phyloP scores from a whole-genome alignment of 2,329 filamentous ascomycete genomes.

The Fusarium hostae region DNA sequence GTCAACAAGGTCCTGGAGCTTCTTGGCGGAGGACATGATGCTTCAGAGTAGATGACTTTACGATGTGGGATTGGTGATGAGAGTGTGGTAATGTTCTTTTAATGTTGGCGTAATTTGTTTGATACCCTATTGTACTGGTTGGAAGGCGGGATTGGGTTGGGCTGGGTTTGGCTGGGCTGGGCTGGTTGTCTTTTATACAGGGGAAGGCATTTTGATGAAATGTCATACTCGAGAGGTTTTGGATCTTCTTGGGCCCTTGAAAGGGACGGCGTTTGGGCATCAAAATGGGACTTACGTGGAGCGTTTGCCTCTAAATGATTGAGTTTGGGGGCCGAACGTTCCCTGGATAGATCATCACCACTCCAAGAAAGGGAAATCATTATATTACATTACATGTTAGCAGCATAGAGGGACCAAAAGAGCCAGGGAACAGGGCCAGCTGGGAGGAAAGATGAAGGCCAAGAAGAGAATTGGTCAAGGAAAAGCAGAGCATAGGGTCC shows the following conservation, averaged over 20 bases:
- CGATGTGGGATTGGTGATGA: constrained; percentile 9
- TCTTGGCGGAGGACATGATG: constrained; percentile 69
- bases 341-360: constrained; percentile 61
- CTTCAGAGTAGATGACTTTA: constrained; percentile 38
- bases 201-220: constrained; percentile 33
- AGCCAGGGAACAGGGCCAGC: constrained; percentile 30
- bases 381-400: constrained; percentile 36
- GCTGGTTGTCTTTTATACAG: constrained; percentile 32
- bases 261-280: constrained; percentile 46
- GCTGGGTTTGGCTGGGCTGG: neutral
- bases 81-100: constrained; percentile 40
- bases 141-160: constrained; percentile 14
- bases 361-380: constrained; percentile 52
- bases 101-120: constrained; percentile 42
- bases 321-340: constrained; percentile 41
- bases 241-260: constrained; percentile 31
- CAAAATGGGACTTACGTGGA: constrained; percentile 40
- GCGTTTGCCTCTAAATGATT: constrained; percentile 41
- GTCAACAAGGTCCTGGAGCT: constrained; percentile 94
- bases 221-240: constrained; percentile 32
- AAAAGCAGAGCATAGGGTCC: constrained; percentile 41
- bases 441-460: constrained; percentile 12
- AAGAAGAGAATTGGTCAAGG: constrained; percentile 30
- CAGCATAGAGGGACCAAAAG: constrained; percentile 44
- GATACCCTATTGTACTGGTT: constrained; percentile 48